Base-by-base conservation (phyloP, 2,329 filamentous ascomycete genomes). In the Neophaeococcomyces aloes region DNA sequence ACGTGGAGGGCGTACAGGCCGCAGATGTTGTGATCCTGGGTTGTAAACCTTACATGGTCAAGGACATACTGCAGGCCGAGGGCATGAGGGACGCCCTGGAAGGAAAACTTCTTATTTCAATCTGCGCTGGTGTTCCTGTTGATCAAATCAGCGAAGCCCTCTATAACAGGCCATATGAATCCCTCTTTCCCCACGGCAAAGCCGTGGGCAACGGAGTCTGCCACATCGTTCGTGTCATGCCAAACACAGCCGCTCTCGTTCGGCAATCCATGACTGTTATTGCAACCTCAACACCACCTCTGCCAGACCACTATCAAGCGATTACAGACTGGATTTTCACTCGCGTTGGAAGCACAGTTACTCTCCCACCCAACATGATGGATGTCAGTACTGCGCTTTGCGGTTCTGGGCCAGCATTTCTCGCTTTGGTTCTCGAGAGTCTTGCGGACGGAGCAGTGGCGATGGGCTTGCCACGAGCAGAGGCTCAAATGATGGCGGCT, bases 191-290 rank as follows among this genome's bases (percentile, higher is more conserved):
- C 39, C 8, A 5, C 18, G 11, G 11, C 7, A 18, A 18, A 5
- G 6, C 39, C 10, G 23, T 10, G 5, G 10, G 10, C 23, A 27
- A 27, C 48, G 15, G 17, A 33, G n/a, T 33, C 53, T 65, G 61
- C 47, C 57, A 75, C 32, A 72, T 91, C 34, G 79, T 93, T 3
- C 74, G 86, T 25, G 85, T 82, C 43, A 86, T 93, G 76, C 86
- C 86, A 54, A 93, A 93, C 67, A 88, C 83, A 0, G 85, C 86
- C 8, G 79, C 80, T 19, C 72, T 84, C 38, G 81, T 93, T 46
- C 69, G 84, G 36, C 81, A 93, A 63, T 80, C 76, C 53, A 91
- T 91, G 83, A 89, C 81, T 3, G 78, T 91, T 42, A 81, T 94
- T 53, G 79, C 77, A 37, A 78, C 72, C 2, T 61, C 64, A 1